Conservation (phyloP, 768 basidiomycete genomes). For the Suillus brevipes region DNA sequence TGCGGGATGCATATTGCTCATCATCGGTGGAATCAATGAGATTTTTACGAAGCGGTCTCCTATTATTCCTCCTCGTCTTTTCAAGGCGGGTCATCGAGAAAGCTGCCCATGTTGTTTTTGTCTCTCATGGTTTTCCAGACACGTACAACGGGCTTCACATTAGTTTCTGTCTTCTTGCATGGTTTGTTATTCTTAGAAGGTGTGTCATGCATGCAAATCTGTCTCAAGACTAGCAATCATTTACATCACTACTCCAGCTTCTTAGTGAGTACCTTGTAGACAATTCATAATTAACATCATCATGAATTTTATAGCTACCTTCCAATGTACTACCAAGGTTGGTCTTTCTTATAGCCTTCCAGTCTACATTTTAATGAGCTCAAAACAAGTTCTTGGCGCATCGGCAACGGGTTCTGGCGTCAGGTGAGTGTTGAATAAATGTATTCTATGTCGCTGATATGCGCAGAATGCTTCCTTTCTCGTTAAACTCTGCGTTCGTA, state of each 20-base stretch:
- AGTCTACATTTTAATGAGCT: not conserved
- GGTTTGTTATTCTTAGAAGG: constrained; percentile 33
- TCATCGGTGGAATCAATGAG: constrained; percentile 35
- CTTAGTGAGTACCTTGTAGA: constrained; percentile 23
- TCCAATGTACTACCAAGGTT: constrained; percentile 42
- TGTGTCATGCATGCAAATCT: constrained; percentile 11
- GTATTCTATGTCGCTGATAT: constrained; percentile 1
- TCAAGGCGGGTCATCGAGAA: constrained; percentile 27
- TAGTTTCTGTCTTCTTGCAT: constrained; percentile 37
- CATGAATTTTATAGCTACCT: constrained; percentile 30
- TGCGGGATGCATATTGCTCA: constrained; percentile 34
- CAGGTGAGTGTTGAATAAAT: constrained; percentile 18
- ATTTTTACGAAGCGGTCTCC: constrained; percentile 34
- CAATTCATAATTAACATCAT: not conserved
- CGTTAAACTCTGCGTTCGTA: constrained; percentile 24
- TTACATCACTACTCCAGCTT: constrained; percentile 16
- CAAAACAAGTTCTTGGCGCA: constrained; percentile 33
- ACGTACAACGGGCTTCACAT: constrained; percentile 36
- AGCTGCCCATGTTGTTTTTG: not conserved
- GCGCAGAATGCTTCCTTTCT: constrained; percentile 38
- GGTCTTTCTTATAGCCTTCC: not conserved
- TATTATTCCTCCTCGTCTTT: constrained; percentile 41
- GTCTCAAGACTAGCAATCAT: not conserved
- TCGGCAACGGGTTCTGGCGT: constrained; percentile 36
- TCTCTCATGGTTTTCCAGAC: constrained; percentile 26